Conservation (phyloP, 1,284 basidiomycete species). For the Rhodotorula sp. region DNA sequence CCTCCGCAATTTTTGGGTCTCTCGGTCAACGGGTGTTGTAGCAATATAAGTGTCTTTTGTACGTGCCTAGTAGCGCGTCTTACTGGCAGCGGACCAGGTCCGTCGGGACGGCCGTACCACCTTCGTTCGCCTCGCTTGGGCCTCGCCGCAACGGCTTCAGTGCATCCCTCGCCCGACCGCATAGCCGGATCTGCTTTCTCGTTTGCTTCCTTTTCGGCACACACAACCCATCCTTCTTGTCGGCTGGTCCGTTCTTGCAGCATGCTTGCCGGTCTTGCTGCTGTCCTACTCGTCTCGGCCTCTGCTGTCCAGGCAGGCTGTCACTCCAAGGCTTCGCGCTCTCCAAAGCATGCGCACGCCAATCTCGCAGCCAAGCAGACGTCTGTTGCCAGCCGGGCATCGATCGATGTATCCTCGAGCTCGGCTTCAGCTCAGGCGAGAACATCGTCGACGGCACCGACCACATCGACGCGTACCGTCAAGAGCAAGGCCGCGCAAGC, state of each 20-base stretch:
- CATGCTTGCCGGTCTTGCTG: neutral
- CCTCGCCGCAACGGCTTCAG: too few relatives aligned
- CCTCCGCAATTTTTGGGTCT: neutral
- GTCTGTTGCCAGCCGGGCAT: too few relatives aligned
- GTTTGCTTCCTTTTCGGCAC: too few relatives aligned
- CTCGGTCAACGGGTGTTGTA: constrained; percentile 10
- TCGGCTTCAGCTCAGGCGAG: neutral
- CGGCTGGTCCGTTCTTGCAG: neutral
- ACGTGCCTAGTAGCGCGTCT: neutral
- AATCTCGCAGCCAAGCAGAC: neutral
- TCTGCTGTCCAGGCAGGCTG: neutral
- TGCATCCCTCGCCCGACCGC: neutral
- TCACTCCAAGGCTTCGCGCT: neutral
- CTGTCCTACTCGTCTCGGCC: neutral
- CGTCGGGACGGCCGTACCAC: neutral
- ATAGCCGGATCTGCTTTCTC: neutral
- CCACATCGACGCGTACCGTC: neutral
- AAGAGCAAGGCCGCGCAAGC: neutral
- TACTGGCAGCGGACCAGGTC: too few relatives aligned
- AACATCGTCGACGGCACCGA: neutral
- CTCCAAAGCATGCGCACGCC: too few relatives aligned
- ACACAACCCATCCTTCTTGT: neutral
- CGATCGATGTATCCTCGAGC: neutral
- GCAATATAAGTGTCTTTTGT: too few relatives aligned
- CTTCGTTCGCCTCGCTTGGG: neutral